phyloP scores from a whole-genome alignment of 108 stramenopile species.

The Cyclostephanos tholiformis region DNA sequence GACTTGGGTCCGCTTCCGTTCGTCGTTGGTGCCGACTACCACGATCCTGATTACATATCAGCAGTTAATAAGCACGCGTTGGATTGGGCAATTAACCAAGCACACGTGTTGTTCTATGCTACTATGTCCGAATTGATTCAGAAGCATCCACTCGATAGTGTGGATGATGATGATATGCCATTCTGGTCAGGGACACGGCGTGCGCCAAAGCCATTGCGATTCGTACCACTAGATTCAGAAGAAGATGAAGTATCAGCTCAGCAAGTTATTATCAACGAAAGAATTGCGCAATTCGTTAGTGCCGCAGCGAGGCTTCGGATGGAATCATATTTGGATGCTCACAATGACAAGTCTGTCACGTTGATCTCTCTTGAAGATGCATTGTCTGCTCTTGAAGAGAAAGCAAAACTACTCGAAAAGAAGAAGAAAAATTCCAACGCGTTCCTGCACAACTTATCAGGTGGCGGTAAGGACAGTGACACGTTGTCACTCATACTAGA shows the following conservation, averaged over 20 bases:
- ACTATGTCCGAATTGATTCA: constrained; percentile 62
- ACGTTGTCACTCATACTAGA: constrained; percentile 23
- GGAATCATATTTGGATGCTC: constrained; percentile 54
- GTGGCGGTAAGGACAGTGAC: constrained; percentile 28
- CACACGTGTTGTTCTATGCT: constrained; percentile 58
- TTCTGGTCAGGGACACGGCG: constrained; percentile 93
- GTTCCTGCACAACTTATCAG: constrained; percentile 31
- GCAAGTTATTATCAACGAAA: constrained; percentile 69
- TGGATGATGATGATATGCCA: constrained; percentile 92
- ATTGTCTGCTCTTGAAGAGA: constrained; percentile 45
- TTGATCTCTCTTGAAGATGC: constrained; percentile 44
- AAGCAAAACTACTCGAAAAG: constrained; percentile 38
- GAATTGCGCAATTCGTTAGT: constrained; percentile 77
- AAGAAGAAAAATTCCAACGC: constrained; percentile 27
- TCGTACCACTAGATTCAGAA: constrained; percentile 34
- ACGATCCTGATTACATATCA: constrained; percentile 42
- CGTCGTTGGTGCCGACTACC: constrained; percentile 26
- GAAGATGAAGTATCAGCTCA: constrained; percentile 52
- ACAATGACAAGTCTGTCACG: constrained; percentile 12
- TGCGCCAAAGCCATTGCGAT: constrained; percentile 58
- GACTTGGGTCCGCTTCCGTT: constrained; percentile 59
- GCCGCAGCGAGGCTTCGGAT: constrained; percentile 71
- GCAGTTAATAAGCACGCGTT: constrained; percentile 50
- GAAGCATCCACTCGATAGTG: constrained; percentile 88
- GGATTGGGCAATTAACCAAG: constrained; percentile 67